phyloP scores from a whole-genome alignment of 2,329 filamentous ascomycete genomes.

The Ceratocystis harringtonii region DNA sequence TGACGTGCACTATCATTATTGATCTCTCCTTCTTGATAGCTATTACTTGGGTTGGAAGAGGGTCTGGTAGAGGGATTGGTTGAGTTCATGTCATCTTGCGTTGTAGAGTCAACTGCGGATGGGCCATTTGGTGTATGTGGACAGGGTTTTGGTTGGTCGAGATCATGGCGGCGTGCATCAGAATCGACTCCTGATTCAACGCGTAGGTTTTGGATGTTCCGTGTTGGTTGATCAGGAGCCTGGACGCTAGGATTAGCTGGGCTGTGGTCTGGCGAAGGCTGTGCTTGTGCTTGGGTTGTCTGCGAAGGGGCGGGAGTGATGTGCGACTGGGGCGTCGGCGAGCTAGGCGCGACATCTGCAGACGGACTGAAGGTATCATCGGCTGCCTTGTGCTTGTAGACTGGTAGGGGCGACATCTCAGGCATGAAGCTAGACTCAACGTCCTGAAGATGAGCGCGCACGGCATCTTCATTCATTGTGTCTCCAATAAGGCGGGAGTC shows the following conservation, averaged over 20 bases:
- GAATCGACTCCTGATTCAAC: background rate
- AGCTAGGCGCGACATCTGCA: slow-evolving; percentile 14
- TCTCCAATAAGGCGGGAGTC: slow-evolving; percentile 27
- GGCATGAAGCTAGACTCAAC: slow-evolving; percentile 52
- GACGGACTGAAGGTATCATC: slow-evolving; percentile 50
- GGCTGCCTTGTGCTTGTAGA: slow-evolving; percentile 27
- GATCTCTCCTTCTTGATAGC: background rate
- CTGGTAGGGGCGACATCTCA: slow-evolving; percentile 40
- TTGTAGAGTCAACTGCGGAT: background rate
- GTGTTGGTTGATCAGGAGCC: background rate
- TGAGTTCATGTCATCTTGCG: slow-evolving; percentile 7
- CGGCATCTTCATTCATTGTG: slow-evolving; percentile 37
- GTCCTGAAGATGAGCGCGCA: slow-evolving; percentile 44
- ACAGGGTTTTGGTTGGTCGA: background rate
- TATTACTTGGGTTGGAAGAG: background rate
- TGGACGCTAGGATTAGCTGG: background rate
- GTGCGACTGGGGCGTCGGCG: slow-evolving; percentile 18
- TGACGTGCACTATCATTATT: background rate
- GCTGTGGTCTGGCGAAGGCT: background rate
- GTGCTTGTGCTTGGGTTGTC: background rate
- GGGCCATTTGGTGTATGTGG: slow-evolving; percentile 5
- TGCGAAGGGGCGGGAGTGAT: background rate
- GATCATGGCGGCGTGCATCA: background rate
- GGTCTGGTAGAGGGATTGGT: slow-evolving; percentile 1
- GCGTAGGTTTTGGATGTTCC: background rate